Evolutionary conservation across 2,329 filamentous ascomycete species (phyloP).

Genomic region (Ceratocystis alfenasii): DNA sequence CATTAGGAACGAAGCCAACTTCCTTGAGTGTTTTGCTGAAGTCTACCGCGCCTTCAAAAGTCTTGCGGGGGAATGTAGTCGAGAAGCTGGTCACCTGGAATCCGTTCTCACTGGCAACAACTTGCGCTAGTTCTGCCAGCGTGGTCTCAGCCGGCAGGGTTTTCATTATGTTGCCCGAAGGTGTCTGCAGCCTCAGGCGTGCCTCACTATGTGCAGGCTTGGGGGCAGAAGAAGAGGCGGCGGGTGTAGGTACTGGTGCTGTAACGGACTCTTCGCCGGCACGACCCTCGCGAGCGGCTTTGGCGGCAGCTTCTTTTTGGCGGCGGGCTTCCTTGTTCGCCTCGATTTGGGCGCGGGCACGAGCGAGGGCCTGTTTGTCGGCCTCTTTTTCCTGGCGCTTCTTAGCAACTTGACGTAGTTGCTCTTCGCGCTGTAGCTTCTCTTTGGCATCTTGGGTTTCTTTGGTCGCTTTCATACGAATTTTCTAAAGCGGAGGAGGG

Average conservation of each 20-base stretch:
- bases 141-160: constrained; percentile 82
- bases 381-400: constrained; percentile 82
- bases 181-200: constrained; percentile 67
- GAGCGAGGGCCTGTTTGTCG: constrained; percentile 73
- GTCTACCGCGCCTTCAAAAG: constrained; percentile 55
- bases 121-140: constrained; percentile 78
- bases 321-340: constrained; percentile 85
- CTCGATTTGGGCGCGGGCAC: constrained; percentile 86
- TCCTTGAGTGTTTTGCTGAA: constrained; percentile 89
- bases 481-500: constrained; percentile 37
- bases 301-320: constrained; percentile 72
- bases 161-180: constrained; percentile 66
- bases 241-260: constrained; percentile 35
- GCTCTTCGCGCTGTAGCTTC: constrained; percentile 74
- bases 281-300: constrained; percentile 73
- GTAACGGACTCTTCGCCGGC: constrained; percentile 34
- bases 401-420: constrained; percentile 75
- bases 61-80: constrained; percentile 78
- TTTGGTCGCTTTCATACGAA: constrained; percentile 75
- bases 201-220: constrained; percentile 67
- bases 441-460: constrained; percentile 85
- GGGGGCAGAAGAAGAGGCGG: constrained; percentile 38
- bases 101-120: constrained; percentile 59
- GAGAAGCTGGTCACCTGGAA: constrained; percentile 62
- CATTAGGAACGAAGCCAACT: constrained; percentile 77